phyloP scores from a whole-genome alignment of 2,329 filamentous ascomycete genomes.

The Penicillium occitanis region DNA sequence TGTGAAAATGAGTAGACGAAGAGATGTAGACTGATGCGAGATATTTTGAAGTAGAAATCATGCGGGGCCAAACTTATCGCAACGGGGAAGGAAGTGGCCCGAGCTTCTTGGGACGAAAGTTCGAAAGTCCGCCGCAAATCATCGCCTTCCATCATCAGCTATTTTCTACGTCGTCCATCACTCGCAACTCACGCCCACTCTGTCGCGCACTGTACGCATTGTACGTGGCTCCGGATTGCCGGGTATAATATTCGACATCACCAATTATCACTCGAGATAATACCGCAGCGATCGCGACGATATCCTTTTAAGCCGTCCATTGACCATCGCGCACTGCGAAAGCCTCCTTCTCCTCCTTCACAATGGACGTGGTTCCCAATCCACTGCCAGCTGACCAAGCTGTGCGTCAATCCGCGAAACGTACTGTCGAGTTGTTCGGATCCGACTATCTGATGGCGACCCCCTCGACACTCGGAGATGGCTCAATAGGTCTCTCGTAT shows the following conservation, averaged over 20 bases:
- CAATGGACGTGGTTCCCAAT: slow-evolving; percentile 10
- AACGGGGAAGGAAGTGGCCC: slow-evolving; percentile 18
- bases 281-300: not conserved
- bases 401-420: slow-evolving; percentile 45
- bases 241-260: no score
- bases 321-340: not conserved
- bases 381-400: slow-evolving; percentile 33
- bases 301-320: not conserved
- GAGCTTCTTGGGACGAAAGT: slow-evolving; percentile 23
- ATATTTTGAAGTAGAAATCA: not conserved
- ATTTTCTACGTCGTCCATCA: slow-evolving; percentile 1
- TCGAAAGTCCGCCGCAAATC: slow-evolving; percentile 10
- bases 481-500: slow-evolving; percentile 47
- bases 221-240: not conserved
- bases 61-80: slow-evolving; percentile 14
- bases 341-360: not conserved
- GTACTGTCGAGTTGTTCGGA: slow-evolving; percentile 50
- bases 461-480: slow-evolving; percentile 44
- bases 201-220: not conserved
- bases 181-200: not conserved
- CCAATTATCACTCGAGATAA: not conserved
- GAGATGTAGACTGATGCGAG: not conserved
- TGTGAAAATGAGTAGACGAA: not conserved
- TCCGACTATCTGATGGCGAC: slow-evolving; percentile 47
- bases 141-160: not conserved